Evolutionary conservation across 495 filamentous ascomycete species (phyloP), one percentile per base, ranked within the genome.

Genomic region (Bacidia rubella): DNA sequence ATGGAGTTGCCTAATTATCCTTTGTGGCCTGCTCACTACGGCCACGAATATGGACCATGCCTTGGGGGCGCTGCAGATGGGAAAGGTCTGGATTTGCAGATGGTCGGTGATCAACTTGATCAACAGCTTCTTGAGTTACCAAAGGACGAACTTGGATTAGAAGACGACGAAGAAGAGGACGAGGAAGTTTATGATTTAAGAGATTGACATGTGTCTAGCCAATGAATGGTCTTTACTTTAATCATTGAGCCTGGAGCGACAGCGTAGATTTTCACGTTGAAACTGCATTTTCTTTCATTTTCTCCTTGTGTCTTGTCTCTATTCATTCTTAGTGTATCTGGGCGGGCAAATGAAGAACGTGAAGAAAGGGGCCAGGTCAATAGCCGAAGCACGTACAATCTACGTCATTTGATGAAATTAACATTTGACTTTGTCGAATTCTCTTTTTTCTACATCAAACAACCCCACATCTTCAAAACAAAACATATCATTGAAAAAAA

Each of bases 1-100:
- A 29, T 50, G 19, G 47, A 50, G 20, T 9, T 50, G 29, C 47
- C 47, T 35, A 38, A 38, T 25, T 50, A 50, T 50, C 47, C 47
- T 17, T 17, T 38, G 12, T 38, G 26, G 20, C 47, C 47, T 9
- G 3, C 25, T 38, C 47, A 50, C 26, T 50, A 17, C 22, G 47
- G 47, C 17, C 47, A 50, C 15, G 47, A 50, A 25, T 17, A 35
- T n/a, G 47, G 47, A 38, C 47, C 47, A 17, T 50, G 47, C n/a
- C 47, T 50, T n/a, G 22, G 47, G 17, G 27, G 25, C n/a, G 32
- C 47, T 38, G 12, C 41, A 22, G 7, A 9, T 44, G 12, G 15
- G 41, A 22, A 17, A 22, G 20, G 20, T 9, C 47, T 50, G 17
- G 47, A 50, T 22, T 50, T 29, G 47, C 47, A 50, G 29, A 23